Evolutionary conservation across 2,329 filamentous ascomycete genomes (phyloP).

Genomic region (Aspergillus tanneri): DNA sequence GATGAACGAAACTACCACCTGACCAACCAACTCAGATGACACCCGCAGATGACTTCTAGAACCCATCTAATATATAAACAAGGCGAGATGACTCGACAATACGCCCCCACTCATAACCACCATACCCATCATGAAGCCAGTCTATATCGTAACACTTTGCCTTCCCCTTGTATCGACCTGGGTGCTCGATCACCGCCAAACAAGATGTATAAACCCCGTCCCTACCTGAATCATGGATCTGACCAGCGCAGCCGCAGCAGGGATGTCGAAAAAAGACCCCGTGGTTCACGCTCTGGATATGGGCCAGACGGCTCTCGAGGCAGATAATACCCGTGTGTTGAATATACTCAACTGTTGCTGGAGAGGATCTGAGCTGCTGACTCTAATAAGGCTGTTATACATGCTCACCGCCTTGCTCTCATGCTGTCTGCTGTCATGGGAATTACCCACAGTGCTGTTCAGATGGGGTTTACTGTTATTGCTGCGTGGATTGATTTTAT

Average conservation of each 20-base stretch:
- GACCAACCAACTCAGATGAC: not conserved
- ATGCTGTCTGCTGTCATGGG: constrained; percentile 15
- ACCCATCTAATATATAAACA: not conserved
- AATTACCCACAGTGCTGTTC: constrained; percentile 16
- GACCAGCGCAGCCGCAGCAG: not conserved
- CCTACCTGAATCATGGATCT: not conserved
- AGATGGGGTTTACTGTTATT: constrained; percentile 14
- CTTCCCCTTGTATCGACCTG: not conserved
- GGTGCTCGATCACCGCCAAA: not conserved
- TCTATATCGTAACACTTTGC: not conserved
- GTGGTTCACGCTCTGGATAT: not conserved
- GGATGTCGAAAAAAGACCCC: not conserved
- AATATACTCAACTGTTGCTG: not conserved
- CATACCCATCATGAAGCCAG: not conserved
- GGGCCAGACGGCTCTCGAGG: not conserved
- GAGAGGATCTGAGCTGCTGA: not conserved
- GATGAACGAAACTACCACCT: not conserved
- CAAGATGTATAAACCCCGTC: not conserved
- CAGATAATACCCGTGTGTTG: not conserved
- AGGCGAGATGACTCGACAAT: too few species aligned
- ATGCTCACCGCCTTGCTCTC: constrained; percentile 12
- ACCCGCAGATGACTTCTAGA: not conserved
- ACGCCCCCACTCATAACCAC: not conserved
- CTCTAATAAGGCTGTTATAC: constrained; percentile 12
- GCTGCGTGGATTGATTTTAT: constrained; percentile 10